Percentiles rank a stretch among this genome's conserved stretches.
Evolutionary conservation across 768 basidiomycete genomes (phyloP).

Genomic region (Mycena vulgaris): DNA sequence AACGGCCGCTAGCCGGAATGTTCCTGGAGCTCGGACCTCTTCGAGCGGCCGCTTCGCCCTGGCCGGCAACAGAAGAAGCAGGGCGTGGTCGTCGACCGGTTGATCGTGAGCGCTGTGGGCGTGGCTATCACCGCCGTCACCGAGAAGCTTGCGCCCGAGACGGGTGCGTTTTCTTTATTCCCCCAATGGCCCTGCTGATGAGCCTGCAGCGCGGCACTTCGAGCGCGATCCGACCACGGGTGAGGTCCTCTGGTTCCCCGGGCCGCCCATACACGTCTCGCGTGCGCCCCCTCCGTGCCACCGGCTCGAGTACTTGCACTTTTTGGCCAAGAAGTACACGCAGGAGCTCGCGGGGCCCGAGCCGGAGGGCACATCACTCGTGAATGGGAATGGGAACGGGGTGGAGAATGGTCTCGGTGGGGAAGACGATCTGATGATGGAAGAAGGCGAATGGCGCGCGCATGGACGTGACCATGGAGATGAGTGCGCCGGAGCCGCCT

Average conservation of each 20-base stretch:
- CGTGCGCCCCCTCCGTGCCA: conserved; percentile 55
- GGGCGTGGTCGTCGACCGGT: conserved; percentile 55
- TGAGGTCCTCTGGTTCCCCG: conserved; percentile 83
- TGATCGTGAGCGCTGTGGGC: conserved; percentile 64
- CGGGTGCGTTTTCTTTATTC: conserved; percentile 55
- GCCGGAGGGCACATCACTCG: not conserved
- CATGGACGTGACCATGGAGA: too few relatives aligned
- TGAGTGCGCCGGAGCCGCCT: conserved; percentile 14
- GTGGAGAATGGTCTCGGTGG: conserved; percentile 2
- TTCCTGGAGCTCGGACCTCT: conserved; percentile 75
- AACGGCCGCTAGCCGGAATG: conserved; percentile 76
- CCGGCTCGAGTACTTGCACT: conserved; percentile 67
- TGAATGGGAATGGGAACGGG: conserved; percentile 22
- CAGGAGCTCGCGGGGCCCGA: conserved; percentile 1
- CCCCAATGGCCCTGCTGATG: not conserved
- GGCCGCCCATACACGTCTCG: conserved; percentile 70
- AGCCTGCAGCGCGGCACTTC: conserved; percentile 65
- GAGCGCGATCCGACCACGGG: conserved; percentile 74
- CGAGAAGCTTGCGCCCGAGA: conserved; percentile 66
- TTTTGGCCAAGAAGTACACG: conserved; percentile 57
- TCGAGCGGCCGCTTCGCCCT: conserved; percentile 30
- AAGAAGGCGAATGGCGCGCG: not conserved
- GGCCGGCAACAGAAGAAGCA: conserved; percentile 50
- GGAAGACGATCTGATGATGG: conserved; percentile 21
- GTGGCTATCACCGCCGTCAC: conserved; percentile 57